Evolutionary conservation across 2,329 filamentous ascomycete species (phyloP), one percentile per base, ranked within the genome.

Genomic region (Elsinoe arachidis): DNA sequence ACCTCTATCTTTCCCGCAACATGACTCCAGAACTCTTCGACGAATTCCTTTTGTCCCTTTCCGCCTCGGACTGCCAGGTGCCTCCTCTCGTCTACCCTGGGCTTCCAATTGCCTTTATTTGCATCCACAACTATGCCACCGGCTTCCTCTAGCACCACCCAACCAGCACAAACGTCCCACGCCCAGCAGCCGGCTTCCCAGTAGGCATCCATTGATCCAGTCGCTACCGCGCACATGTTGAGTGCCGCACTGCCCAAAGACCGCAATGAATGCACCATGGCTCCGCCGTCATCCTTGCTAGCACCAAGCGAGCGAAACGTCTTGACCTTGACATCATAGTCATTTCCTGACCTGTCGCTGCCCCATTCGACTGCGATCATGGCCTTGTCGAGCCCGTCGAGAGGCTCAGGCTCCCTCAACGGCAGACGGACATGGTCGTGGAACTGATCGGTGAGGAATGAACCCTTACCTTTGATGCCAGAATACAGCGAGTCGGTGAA

Each of bases 111-210:
- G 0, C 86, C 87, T 0, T 86, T 83, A 68, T 91, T 90, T 3
- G 83, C 86, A 67, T 85, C 79, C 6, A 80, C 86, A 75, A 92
- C 82, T 54, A 81, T 74, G 0, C 88, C 88, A 0, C 88, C 88
- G 0, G 87, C 86, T 74, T 92, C 88, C 30, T 75, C 73, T 23
- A 92, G 73, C 60, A 92, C 85, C 58, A 85, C 83, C 88, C 87
- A 91, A 0, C 84, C 88, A 4, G 88, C 88, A 67, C 86, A 88
- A 2, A 92, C 88, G 69, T 92, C 88, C 88, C 88, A 92, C 1
- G 87, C 86, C 81, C 87, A 92, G 70, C 86, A 90, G 0, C 88
- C 88, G 37, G 85, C 87, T 72, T 92, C 88, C 88, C 88, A 92
- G 69, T 89, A 92, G 19, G 82, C 65, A 68, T 92, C 88, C 23